Percentiles rank a stretch among this genome's conserved stretches.
These are phyloP conservation scores for Trichoderma asperellum DNA, from an alignment of 2,329 filamentous ascomycete genomes.

Conservation along the genomic window DNA sequence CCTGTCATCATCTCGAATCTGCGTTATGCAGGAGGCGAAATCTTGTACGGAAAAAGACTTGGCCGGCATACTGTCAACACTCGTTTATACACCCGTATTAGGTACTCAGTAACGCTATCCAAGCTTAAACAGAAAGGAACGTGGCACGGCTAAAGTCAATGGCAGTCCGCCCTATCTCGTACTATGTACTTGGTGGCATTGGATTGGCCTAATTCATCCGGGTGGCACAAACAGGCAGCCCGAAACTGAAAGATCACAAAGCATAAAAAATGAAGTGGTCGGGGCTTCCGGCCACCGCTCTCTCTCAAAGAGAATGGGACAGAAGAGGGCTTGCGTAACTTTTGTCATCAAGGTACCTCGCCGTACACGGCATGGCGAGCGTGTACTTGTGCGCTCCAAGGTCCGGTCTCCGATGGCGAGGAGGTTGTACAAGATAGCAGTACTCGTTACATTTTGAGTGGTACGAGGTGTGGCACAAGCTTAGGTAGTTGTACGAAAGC, in stretches of 20 bases:
- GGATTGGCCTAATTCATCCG: neutral
- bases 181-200: neutral
- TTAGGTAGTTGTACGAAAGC: neutral
- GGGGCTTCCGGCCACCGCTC: slow-evolving; percentile 3
- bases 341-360: slow-evolving; percentile 1
- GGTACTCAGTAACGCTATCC: neutral
- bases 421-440: neutral
- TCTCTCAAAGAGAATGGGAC: neutral
- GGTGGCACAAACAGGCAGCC: neutral
- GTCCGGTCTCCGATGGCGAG: neutral
- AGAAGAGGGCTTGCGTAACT: slow-evolving; percentile 9
- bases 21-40: neutral
- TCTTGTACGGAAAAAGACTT: neutral
- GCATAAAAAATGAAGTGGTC: slow-evolving; percentile 1
- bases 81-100: neutral
- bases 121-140: neutral
- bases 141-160: slow-evolving; percentile 7
- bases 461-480: neutral
- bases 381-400: neutral
- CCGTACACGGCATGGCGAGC: neutral
- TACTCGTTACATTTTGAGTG: neutral
- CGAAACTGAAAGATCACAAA: slow-evolving; percentile 5
- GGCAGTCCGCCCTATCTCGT: neutral
- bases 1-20: slow-evolving; percentile 9
- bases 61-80: neutral